These are phyloP conservation scores for Starmerella stigmatis DNA, from an alignment of 805 yeast genomes.

Conservation along the genomic window DNA sequence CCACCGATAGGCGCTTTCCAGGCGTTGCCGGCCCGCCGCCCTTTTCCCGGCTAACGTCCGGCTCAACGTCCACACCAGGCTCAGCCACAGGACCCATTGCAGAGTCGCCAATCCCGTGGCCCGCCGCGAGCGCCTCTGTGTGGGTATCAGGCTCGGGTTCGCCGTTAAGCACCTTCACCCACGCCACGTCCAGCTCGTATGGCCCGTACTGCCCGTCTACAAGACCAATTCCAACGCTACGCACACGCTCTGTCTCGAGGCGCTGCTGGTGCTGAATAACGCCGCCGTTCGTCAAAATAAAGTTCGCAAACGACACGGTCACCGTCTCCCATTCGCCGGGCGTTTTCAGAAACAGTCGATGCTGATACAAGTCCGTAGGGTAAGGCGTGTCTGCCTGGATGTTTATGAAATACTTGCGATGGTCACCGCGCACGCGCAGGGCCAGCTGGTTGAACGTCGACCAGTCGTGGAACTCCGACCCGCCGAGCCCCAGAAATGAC, in stretches of 20 bases:
- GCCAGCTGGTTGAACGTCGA: slow-evolving; percentile 50
- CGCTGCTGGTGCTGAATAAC: slow-evolving; percentile 46
- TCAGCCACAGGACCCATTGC: slow-evolving; percentile 12
- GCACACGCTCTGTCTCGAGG: slow-evolving; percentile 53
- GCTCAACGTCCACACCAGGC: not conserved
- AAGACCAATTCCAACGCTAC: slow-evolving; percentile 68
- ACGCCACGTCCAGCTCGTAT: slow-evolving; percentile 55
- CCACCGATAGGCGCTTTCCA: slow-evolving; percentile 16
- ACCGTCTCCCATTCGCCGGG: slow-evolving; percentile 81
- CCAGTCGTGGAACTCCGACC: slow-evolving; percentile 59
- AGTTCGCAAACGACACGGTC: slow-evolving; percentile 62
- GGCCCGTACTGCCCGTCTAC: slow-evolving; percentile 73
- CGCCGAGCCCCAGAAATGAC: slow-evolving; percentile 32
- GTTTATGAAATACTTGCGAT: slow-evolving; percentile 65
- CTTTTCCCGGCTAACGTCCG: not conserved
- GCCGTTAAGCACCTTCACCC: slow-evolving; percentile 49
- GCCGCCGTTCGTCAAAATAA: slow-evolving; percentile 80
- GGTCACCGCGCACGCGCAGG: slow-evolving; percentile 60
- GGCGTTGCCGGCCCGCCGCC: slow-evolving; percentile 1
- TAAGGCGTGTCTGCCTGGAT: slow-evolving; percentile 73
- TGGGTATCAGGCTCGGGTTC: slow-evolving; percentile 10
- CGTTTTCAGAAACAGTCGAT: slow-evolving; percentile 56
- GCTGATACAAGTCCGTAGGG: slow-evolving; percentile 72
- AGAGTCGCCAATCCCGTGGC: slow-evolving; percentile 6
- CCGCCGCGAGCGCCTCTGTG: not conserved